These are phyloP conservation scores for Aschersonia sp. DNA, from an alignment of 2,329 filamentous ascomycete species.

Conservation along the genomic window DNA sequence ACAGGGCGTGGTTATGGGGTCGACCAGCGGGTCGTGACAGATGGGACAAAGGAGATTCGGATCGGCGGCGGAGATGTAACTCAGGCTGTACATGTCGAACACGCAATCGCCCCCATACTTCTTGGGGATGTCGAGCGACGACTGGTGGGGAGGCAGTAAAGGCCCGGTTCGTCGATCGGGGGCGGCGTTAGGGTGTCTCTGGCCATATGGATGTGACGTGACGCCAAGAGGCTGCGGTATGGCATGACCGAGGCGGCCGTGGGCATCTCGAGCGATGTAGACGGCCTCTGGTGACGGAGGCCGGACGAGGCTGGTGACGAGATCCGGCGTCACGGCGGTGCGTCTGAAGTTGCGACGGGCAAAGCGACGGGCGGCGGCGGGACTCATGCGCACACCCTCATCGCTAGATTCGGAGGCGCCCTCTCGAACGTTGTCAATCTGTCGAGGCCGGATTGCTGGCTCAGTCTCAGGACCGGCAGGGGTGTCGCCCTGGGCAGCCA, in stretches of 20 bases:
- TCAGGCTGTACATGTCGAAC: slow-evolving; percentile 30
- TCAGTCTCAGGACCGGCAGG: too few relatives aligned
- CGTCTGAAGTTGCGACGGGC: slow-evolving; percentile 20
- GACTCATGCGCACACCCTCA: slow-evolving; percentile 18
- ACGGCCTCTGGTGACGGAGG: slow-evolving; percentile 21
- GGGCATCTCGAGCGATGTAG: slow-evolving; percentile 14
- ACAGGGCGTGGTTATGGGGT: slow-evolving; percentile 46
- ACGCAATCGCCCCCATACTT: slow-evolving; percentile 21
- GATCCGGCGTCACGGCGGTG: slow-evolving; percentile 21
- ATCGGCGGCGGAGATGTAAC: slow-evolving; percentile 28
- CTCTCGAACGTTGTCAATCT: slow-evolving; percentile 4
- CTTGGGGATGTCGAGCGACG: slow-evolving; percentile 23
- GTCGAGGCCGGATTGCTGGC: background rate
- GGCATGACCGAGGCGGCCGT: slow-evolving; percentile 9
- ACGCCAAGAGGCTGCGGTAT: slow-evolving; percentile 3
- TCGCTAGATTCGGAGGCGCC: slow-evolving; percentile 20
- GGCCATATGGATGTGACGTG: slow-evolving; percentile 5
- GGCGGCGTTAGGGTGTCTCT: slow-evolving; percentile 9
- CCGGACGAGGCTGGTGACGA: slow-evolving; percentile 23
- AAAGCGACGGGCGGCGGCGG: slow-evolving; percentile 19
- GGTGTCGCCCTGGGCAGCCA: background rate
- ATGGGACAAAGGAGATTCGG: slow-evolving; percentile 36
- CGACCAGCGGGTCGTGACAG: slow-evolving; percentile 45
- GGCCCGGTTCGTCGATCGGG: slow-evolving; percentile 18
- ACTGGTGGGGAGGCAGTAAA: slow-evolving; percentile 19